Evolutionary conservation across 2,329 filamentous ascomycete species (phyloP).

Genomic region (Fusarium transvaalense): DNA sequence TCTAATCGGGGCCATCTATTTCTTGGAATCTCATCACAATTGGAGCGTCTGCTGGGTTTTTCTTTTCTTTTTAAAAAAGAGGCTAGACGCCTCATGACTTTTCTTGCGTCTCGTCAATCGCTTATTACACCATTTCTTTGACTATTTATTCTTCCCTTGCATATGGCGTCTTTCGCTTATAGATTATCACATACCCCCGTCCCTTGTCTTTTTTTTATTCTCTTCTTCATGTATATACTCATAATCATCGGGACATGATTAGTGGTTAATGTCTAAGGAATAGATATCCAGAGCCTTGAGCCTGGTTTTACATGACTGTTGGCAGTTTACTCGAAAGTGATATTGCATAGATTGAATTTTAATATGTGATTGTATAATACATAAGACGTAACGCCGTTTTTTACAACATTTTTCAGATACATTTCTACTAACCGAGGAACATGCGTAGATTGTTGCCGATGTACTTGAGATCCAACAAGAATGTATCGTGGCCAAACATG

Average conservation of each 20-base stretch:
- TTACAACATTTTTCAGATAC: conserved; percentile 1
- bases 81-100: conserved; percentile 29
- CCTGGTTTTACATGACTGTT: conserved; percentile 28
- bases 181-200: conserved; percentile 42
- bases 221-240: conserved; percentile 28
- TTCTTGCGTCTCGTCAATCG: conserved; percentile 20
- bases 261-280: conserved; percentile 42
- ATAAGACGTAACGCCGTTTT: background rate
- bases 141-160: conserved; percentile 7
- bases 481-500: conserved; percentile 96
- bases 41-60: conserved; percentile 18
- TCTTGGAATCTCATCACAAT: conserved; percentile 4
- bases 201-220: conserved; percentile 15
- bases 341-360: background rate
- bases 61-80: background rate
- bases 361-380: background rate
- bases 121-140: conserved; percentile 18
- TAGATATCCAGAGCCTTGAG: conserved; percentile 25
- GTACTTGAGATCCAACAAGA: conserved; percentile 90
- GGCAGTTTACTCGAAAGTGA: background rate
- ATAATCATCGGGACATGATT: conserved; percentile 42
- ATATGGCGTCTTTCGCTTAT: conserved; percentile 38
- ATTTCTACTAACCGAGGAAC: conserved; percentile 73
- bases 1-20: conserved; percentile 23
- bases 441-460: conserved; percentile 85